A percentile compares a stretch with the other conserved stretches of the same genome.
Evolutionary conservation across 176 grass and related monocot genomes (phyloP).

Genomic region (Rhynchospora tenuis): DNA sequence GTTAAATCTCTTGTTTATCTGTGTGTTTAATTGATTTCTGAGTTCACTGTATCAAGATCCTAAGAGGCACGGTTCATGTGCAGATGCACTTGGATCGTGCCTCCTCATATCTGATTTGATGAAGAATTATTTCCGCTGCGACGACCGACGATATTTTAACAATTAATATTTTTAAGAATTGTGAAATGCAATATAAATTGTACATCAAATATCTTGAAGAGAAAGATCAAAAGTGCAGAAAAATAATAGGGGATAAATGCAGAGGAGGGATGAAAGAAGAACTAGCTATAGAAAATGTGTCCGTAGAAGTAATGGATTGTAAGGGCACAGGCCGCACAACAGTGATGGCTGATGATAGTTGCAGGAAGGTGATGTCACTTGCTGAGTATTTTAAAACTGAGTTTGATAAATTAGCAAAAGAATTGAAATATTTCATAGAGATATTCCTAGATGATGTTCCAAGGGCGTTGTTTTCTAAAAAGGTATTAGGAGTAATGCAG

Average conservation of each 20-base stretch:
- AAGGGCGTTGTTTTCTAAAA: slow-evolving; percentile 8
- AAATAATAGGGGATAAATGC: too few species aligned
- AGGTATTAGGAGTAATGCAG: slow-evolving; percentile 14
- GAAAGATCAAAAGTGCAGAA: background rate
- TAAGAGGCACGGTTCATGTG: too few species aligned
- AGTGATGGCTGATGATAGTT: background rate
- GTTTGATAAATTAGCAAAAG: background rate
- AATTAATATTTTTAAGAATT: slow-evolving; percentile 39
- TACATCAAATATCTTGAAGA: background rate
- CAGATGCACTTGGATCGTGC: too few species aligned
- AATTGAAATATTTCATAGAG: slow-evolving; percentile 5
- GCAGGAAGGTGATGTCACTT: slow-evolving; percentile 14
- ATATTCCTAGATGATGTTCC: slow-evolving; percentile 41
- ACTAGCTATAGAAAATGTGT: background rate
- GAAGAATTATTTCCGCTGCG: too few species aligned
- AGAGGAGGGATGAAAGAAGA: background rate
- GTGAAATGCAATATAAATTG: slow-evolving; percentile 17
- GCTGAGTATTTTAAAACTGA: slow-evolving; percentile 2
- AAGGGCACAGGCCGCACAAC: background rate
- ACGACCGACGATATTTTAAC: too few species aligned
- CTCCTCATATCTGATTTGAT: too few species aligned
- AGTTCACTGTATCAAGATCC: too few species aligned
- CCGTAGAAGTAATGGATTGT: background rate
- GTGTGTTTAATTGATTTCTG: too few species aligned
- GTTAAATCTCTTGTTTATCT: too few species aligned